A percentile compares a stretch with the other conserved stretches of the same genome.
Evolutionary conservation across 371 early-diverging fungal genomes (phyloP).

Genomic region (Mortierella sp.): DNA sequence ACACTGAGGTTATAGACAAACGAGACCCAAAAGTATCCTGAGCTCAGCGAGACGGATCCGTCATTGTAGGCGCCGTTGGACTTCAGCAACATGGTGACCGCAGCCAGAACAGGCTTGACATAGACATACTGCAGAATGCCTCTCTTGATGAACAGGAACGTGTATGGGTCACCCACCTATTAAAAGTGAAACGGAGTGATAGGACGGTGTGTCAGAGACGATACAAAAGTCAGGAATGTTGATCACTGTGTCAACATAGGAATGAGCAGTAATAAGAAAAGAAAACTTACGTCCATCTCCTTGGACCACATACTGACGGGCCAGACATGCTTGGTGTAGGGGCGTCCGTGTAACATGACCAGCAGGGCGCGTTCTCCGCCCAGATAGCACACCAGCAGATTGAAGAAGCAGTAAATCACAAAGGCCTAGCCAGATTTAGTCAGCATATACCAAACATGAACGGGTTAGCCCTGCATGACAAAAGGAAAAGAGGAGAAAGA

Average conservation of each 20-base stretch:
- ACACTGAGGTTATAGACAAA: slow-evolving; percentile 92
- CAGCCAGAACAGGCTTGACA: slow-evolving; percentile 88
- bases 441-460: not conserved
- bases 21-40: slow-evolving; percentile 87
- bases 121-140: slow-evolving; percentile 96
- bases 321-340: slow-evolving; percentile 86
- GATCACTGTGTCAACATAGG: not conserved
- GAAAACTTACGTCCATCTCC: slow-evolving; percentile 78
- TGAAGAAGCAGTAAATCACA: slow-evolving; percentile 97
- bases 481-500: not conserved
- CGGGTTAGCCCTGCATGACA: slow-evolving; percentile 8
- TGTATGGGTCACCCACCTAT: slow-evolving; percentile 90
- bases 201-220: not conserved
- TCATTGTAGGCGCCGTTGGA: slow-evolving; percentile 84
- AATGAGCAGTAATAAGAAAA: not conserved
- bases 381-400: slow-evolving; percentile 88
- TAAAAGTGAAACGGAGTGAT: not conserved
- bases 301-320: slow-evolving; percentile 83
- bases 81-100: slow-evolving; percentile 87
- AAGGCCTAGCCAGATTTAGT: slow-evolving; percentile 75
- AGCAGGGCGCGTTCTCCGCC: slow-evolving; percentile 94
- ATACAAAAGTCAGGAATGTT: not conserved
- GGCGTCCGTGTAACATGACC: slow-evolving; percentile 81
- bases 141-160: slow-evolving; percentile 89
- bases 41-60: slow-evolving; percentile 79